Evolutionary conservation across 164 flowering plant species (phyloP), one percentile per base, ranked within the genome.

Genomic region (Umbellularia californica): DNA sequence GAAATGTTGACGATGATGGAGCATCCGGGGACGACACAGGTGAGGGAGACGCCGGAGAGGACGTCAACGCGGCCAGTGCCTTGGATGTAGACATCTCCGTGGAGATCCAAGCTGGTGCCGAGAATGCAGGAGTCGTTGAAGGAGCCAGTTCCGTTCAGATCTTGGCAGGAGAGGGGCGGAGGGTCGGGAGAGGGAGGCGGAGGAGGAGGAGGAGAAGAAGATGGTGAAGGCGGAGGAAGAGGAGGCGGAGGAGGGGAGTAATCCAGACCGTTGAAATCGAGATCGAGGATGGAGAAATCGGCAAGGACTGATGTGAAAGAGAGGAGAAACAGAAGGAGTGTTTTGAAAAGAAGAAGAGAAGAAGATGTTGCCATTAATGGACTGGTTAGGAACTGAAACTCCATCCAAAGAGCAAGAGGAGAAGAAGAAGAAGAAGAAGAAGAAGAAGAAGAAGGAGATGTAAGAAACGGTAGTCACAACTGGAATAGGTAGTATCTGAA

Each of bases 91-190:
- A 89, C 82, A 80, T 92, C 89, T 4, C 63, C 28, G 0, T 68
- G 70, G 71, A 94, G 82, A 33, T 68, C 64, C 77, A 94, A 73
- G 76, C 77, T 79, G 9, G 83, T 73, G 76, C 68, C 83, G 50
- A 94, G 83, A 75, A 78, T 70, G 76, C 97, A 92, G 0, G 82
- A 12, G 25, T 87, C 84, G 51, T 89, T 78, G 7, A 94, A 74
- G 2, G 94, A 85, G 5, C 98, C 98, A 22, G 79, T 68, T 27
- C 98, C 98, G 19, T 75, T 71, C 11, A 94, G 84, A 77, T 81
- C 85, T 1, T 69, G 88, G 73, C 97, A 94, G 3, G 90, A 78
- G 2, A 83, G 68, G 13, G 93, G 72, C n/a, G 94, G 88, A 1
- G 84, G 86, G 24, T 79, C 84, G 2, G 90, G 88, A 50, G 87